Percentiles rank a stretch among this genome's conserved stretches.
phyloP scores from a whole-genome alignment of 176 grass and related monocot species.

The Musa troglodytarum region DNA sequence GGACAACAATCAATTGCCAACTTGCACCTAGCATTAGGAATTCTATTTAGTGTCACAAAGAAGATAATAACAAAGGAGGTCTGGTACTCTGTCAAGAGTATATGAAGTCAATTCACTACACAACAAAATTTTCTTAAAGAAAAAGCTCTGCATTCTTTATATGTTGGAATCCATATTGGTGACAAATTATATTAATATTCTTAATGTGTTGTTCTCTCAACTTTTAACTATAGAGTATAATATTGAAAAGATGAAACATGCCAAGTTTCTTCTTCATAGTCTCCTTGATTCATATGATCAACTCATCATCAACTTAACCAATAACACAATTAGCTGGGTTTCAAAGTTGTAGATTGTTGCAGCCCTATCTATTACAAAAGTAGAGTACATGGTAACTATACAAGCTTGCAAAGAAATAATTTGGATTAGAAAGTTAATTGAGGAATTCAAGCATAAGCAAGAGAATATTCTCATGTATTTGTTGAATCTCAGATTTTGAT shows the following conservation, averaged over 20 bases:
- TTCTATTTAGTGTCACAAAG: neutral
- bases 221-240: neutral
- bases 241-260: neutral
- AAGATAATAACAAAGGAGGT: neutral
- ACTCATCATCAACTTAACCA: neutral
- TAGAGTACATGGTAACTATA: neutral
- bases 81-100: neutral
- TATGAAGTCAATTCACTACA: neutral
- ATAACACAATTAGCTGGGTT: neutral
- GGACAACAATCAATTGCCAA: neutral
- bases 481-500: too few species aligned
- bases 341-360: neutral
- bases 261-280: neutral
- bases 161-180: neutral
- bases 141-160: neutral
- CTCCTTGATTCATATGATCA: neutral
- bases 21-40: neutral
- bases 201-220: neutral
- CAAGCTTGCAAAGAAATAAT: neutral
- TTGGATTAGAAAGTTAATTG: neutral
- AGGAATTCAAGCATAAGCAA: neutral
- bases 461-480: neutral
- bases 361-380: neutral
- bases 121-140: constrained; percentile 3
- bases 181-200: neutral